Evolutionary conservation across 768 basidiomycete species (phyloP).

Genomic region (Austroboletus festivus): DNA sequence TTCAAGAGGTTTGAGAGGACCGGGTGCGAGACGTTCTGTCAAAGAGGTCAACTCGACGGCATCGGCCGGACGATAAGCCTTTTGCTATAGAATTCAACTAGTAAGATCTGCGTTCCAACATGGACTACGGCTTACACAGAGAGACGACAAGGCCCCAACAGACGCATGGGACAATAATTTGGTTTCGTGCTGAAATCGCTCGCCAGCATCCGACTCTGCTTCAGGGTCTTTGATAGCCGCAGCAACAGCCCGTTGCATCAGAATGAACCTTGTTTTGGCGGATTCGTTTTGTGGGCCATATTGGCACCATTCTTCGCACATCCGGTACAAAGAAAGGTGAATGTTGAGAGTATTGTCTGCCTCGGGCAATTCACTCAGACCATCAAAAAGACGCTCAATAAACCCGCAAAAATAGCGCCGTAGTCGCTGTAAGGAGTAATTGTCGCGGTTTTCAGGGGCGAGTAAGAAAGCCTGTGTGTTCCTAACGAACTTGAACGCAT

Average conservation of each 20-base stretch:
- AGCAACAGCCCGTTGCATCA: conserved; percentile 67
- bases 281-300: conserved; percentile 71
- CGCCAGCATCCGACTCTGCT: conserved; percentile 47
- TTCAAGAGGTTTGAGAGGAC: conserved; percentile 53
- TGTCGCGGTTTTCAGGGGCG: conserved; percentile 67
- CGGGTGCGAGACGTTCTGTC: conserved; percentile 50
- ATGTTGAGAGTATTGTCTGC: conserved; percentile 71
- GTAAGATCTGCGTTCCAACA: neutral
- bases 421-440: conserved; percentile 72
- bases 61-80: conserved; percentile 70
- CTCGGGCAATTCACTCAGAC: conserved; percentile 63
- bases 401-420: conserved; percentile 90
- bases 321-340: conserved; percentile 74
- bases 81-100: conserved; percentile 50
- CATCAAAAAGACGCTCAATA: conserved; percentile 83
- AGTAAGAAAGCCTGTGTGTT: conserved; percentile 79
- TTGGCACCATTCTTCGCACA: conserved; percentile 94
- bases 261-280: conserved; percentile 63
- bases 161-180: conserved; percentile 74
- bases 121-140: conserved; percentile 62
- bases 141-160: conserved; percentile 80
- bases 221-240: conserved; percentile 54
- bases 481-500: conserved; percentile 83
- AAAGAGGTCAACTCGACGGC: conserved; percentile 54
- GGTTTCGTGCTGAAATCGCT: conserved; percentile 69